Evolutionary conservation across 2,329 filamentous ascomycete species (phyloP), one percentile per base, ranked within the genome.

Genomic region (Pseudogymnoascus sp.): DNA sequence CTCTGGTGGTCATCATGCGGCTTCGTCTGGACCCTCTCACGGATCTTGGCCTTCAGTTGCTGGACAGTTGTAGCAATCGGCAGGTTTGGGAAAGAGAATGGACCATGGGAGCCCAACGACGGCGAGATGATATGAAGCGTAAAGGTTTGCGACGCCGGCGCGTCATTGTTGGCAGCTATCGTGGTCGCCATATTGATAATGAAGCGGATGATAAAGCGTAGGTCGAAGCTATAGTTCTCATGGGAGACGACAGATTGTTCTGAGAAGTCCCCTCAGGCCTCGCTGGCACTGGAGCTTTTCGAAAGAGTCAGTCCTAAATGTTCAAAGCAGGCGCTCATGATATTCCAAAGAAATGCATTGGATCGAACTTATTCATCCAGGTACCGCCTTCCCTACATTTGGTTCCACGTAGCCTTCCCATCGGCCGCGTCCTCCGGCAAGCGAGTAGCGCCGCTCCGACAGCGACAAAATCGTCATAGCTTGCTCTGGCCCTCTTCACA

Each of bases 101-200:
- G 81, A 18, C 78, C 76, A 61, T 77, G 79, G 11, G 85, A 81
- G 37, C 79, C 80, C 60, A 79, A 74, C 12, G 83, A 86, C 3
- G 84, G 84, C 65, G 84, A 87, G 42, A 87, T 71, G 64, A 88
- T 76, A 66, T 84, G 79, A 60, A 88, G 76, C 64, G 81, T 84
- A 72, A 86, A 79, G 37, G 75, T 75, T 66, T 68, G 53, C 8
- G 68, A 59, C 56, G 67, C 61, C 59, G 67, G 62, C 12, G 59
- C 34, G 34, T 60, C 37, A 40, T 60, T 38, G 8, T 16, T 38
- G 59, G 34, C 34, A 40, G 12, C 34, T 40, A 56, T 40, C 34
- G 59, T 60, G 34, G 59, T n/a, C 59, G 59, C 59, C 59, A 60
- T 60, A 18, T 25, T 38, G 59, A 42, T 60, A 25, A 60, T 60